Evolutionary conservation across 257 asterid genomes (phyloP).

Genomic region (Craterostigma plantagineum): DNA sequence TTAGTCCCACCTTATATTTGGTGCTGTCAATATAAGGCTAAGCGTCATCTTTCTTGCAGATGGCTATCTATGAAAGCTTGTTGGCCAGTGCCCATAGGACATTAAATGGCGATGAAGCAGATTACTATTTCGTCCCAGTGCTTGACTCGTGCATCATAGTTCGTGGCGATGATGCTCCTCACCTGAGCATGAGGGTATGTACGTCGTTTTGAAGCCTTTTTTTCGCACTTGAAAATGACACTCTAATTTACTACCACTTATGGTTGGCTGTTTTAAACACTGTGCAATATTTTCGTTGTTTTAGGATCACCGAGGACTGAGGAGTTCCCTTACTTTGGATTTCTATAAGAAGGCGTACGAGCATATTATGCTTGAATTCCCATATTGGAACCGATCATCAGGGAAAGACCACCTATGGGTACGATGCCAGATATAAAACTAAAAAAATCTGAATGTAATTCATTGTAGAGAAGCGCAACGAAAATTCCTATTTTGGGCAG

Average conservation of each 20-base stretch:
- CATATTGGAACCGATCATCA: constrained; percentile 73
- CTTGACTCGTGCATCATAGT: constrained; percentile 87
- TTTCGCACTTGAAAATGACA: too few species aligned
- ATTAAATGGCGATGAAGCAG: constrained; percentile 86
- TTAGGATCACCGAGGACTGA: constrained; percentile 61
- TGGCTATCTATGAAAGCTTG: constrained; percentile 77
- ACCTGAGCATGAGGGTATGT: constrained; percentile 59
- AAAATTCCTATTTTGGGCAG: constrained; percentile 28
- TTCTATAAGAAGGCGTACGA: constrained; percentile 63
- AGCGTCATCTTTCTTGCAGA: constrained; percentile 26
- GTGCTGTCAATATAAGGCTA: not conserved
- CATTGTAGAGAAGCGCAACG: not conserved
- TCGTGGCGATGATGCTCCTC: constrained; percentile 98
- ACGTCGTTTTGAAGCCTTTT: constrained; percentile 1
- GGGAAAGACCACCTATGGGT: constrained; percentile 99
- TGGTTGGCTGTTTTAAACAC: too few species aligned
- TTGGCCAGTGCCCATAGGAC: constrained; percentile 83
- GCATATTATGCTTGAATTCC: constrained; percentile 52
- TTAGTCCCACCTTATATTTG: not conserved
- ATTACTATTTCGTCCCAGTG: constrained; percentile 86
- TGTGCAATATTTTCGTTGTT: not conserved
- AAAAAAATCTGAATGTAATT: not conserved
- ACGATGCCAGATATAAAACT: constrained; percentile 1
- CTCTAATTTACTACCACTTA: too few species aligned
- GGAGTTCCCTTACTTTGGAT: constrained; percentile 83